Evolutionary conservation across 495 filamentous ascomycete species (phyloP).

Genomic region (Melanomma pulvis-pyrius): DNA sequence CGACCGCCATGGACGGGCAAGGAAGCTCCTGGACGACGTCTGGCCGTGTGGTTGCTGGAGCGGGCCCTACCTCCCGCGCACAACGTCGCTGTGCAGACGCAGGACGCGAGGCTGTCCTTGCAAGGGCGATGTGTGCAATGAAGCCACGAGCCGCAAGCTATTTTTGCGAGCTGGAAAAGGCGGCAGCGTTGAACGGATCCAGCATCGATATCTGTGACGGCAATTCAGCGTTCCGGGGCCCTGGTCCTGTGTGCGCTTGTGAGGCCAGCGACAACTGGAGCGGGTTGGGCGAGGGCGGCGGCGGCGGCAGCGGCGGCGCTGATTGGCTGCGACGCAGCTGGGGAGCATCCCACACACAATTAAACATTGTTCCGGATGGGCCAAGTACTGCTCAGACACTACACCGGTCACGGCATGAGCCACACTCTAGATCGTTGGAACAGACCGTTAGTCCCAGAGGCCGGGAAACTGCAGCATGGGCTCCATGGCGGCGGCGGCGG

Average conservation of each 20-base stretch:
- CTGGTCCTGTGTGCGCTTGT: neutral
- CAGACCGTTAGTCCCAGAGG: constrained; percentile 36
- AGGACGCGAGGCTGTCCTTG: constrained; percentile 1
- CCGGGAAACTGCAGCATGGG: constrained; percentile 36
- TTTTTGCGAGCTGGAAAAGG: constrained; percentile 6
- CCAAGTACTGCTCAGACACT: constrained; percentile 29
- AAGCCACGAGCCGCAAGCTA: neutral
- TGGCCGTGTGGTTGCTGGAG: constrained; percentile 13
- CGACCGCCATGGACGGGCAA: constrained; percentile 18
- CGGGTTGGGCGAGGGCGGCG: neutral
- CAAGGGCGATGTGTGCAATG: constrained; percentile 1
- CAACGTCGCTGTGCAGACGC: constrained; percentile 15
- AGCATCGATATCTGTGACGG: neutral
- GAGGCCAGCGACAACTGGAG: constrained; percentile 6
- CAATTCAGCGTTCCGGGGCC: neutral
- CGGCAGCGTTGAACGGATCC: constrained; percentile 10
- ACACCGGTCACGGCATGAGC: constrained; percentile 32
- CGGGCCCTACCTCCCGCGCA: constrained; percentile 28
- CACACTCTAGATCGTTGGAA: constrained; percentile 36
- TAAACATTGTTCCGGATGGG: constrained; percentile 29
- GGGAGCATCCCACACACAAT: constrained; percentile 27
- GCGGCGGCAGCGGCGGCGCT: constrained; percentile 4
- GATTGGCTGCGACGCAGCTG: constrained; percentile 13
- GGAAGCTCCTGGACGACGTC: constrained; percentile 10
- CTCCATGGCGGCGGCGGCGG: constrained; percentile 17